These are phyloP conservation scores for Metarhizium brunneum DNA, from an alignment of 2,329 filamentous ascomycete genomes.

Conservation along the genomic window DNA sequence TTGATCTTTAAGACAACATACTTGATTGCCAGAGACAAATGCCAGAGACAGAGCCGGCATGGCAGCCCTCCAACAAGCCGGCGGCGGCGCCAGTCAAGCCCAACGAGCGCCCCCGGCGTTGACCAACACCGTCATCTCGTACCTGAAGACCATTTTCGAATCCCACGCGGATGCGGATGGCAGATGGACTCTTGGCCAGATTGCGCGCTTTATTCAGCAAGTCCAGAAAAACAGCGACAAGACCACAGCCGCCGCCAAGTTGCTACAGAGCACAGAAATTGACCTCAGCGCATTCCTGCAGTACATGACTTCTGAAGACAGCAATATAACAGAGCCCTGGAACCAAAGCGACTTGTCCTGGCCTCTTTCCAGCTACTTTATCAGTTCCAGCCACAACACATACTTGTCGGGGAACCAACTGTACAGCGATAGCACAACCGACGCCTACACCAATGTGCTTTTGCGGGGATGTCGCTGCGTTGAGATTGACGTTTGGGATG, in stretches of 20 bases:
- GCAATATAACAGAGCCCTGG: constrained; percentile 31
- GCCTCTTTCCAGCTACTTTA: constrained; percentile 83
- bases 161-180: constrained; percentile 30
- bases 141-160: constrained; percentile 38
- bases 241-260: constrained; percentile 15
- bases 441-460: constrained; percentile 77
- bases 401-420: constrained; percentile 87
- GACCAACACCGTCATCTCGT: constrained; percentile 27
- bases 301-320: constrained; percentile 46
- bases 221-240: constrained; percentile 33
- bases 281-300: constrained; percentile 39
- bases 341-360: constrained; percentile 51
- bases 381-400: constrained; percentile 92
- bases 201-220: constrained; percentile 35
- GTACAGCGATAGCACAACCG: constrained; percentile 75
- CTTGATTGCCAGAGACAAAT: neutral
- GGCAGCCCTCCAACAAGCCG: constrained; percentile 30
- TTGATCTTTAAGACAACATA: neutral
- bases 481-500: constrained; percentile 94
- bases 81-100: constrained; percentile 36
- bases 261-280: constrained; percentile 25
- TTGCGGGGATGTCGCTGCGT: constrained; percentile 82
- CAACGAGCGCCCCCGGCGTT: constrained; percentile 31
- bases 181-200: constrained; percentile 37
- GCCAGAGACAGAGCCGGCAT: constrained; percentile 1